A percentile compares a stretch with the other conserved stretches of the same genome.
Conservation (phyloP, 2,329 filamentous ascomycete genomes). For the Hymenoscyphus scutula region DNA sequence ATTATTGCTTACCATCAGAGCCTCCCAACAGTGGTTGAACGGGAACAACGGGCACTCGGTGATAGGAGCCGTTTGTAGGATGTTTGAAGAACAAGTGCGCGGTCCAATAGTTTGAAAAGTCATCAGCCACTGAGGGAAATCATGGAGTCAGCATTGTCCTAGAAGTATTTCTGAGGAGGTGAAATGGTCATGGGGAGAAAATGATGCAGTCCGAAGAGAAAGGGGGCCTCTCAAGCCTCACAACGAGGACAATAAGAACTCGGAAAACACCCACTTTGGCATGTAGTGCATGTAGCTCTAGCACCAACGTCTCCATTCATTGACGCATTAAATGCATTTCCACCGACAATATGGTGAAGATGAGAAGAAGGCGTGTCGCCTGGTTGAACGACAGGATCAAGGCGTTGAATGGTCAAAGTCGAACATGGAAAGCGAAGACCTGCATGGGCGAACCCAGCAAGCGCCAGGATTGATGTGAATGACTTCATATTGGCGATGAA, state of each 20-base stretch:
- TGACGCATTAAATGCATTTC: conserved; percentile 20
- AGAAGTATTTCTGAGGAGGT: too few relatives aligned
- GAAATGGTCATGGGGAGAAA: too few relatives aligned
- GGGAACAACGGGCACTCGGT: conserved; percentile 16
- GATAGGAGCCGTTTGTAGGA: conserved; percentile 23
- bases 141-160: too few relatives aligned
- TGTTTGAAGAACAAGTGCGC: conserved; percentile 28
- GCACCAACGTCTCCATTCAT: conserved; percentile 21
- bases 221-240: too few relatives aligned
- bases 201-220: too few relatives aligned
- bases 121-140: too few relatives aligned
- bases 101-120: conserved; percentile 33
- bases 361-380: conserved; percentile 18
- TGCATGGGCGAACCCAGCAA: conserved; percentile 12
- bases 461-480: conserved; percentile 12
- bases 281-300: conserved; percentile 22
- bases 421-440: conserved; percentile 24
- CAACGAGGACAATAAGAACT: too few relatives aligned
- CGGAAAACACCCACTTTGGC: conserved; percentile 13
- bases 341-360: conserved; percentile 25
- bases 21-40: conserved; percentile 15
- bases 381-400: conserved; percentile 23
- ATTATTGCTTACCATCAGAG: conserved; percentile 5
- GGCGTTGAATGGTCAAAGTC: conserved; percentile 20
- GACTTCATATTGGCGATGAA: conserved; percentile 18